These are phyloP conservation scores for Tagetes patula DNA, from an alignment of 129 eudicot genomes.

Conservation along the genomic window DNA sequence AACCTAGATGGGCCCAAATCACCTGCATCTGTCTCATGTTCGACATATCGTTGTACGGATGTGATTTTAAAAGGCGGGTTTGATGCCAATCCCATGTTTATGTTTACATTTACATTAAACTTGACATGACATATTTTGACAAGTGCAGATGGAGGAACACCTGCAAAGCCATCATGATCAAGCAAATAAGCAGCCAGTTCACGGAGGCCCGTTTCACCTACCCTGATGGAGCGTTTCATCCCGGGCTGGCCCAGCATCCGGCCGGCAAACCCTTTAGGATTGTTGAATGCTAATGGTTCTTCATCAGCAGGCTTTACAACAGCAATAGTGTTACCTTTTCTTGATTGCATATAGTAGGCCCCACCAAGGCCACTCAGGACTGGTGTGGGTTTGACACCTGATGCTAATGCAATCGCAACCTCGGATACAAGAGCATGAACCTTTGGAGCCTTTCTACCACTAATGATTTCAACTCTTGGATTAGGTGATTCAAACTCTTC, in stretches of 20 bases:
- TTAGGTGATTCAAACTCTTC: conserved; percentile 45
- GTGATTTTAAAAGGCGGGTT: conserved; percentile 64
- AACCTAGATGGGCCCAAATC: conserved; percentile 91
- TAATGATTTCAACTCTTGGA: conserved; percentile 67
- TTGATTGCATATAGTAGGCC: conserved; percentile 62
- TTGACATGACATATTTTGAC: conserved; percentile 66
- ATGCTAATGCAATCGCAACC: conserved; percentile 86
- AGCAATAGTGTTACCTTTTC: conserved; percentile 60
- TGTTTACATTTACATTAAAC: conserved; percentile 50
- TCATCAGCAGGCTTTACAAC: conserved; percentile 96
- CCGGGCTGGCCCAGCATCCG: conserved; percentile 92
- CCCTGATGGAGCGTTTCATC: conserved; percentile 73
- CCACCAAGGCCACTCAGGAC: conserved; percentile 87
- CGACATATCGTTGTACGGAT: conserved; percentile 76
- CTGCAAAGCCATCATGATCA: conserved; percentile 86
- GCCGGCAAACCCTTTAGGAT: conserved; percentile 89
- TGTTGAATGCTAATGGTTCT: conserved; percentile 86
- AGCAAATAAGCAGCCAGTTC: conserved; percentile 94
- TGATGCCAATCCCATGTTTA: conserved; percentile 24
- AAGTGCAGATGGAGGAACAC: conserved; percentile 90
- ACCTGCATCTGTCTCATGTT: conserved; percentile 81
- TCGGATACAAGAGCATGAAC: conserved; percentile 80
- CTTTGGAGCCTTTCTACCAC: conserved; percentile 62
- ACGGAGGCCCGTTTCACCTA: conserved; percentile 83
- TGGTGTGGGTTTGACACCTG: conserved; percentile 69